Evolutionary conservation across 1,284 basidiomycete genomes (phyloP).

Genomic region (Ustilago sp.): DNA sequence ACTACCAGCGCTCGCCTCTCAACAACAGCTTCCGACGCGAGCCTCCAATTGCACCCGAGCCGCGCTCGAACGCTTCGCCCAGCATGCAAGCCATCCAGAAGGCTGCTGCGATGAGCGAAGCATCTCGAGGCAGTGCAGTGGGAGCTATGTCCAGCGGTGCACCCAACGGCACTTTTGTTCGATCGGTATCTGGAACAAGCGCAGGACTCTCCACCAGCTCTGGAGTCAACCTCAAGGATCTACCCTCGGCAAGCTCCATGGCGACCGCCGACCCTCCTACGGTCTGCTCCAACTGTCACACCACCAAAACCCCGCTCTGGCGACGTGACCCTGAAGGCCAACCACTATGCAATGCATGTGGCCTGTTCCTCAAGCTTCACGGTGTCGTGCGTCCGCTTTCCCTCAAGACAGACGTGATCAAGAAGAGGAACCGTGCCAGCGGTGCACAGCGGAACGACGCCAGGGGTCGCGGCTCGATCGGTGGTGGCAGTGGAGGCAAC

Average conservation of each 20-base stretch:
- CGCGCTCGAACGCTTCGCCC: constrained; percentile 32
- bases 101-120: constrained; percentile 36
- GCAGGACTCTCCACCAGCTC: constrained; percentile 14
- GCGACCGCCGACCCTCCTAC: constrained; percentile 73
- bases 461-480: constrained; percentile 22
- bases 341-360: constrained; percentile 77
- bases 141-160: constrained; percentile 11
- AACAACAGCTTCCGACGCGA: constrained; percentile 27
- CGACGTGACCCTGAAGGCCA: constrained; percentile 93
- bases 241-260: constrained; percentile 51
- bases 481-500: constrained; percentile 16
- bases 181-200: constrained; percentile 23
- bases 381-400: constrained; percentile 92
- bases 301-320: constrained; percentile 95
- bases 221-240: constrained; percentile 43
- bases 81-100: constrained; percentile 50
- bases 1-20: constrained; percentile 57
- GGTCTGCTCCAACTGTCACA: constrained; percentile 92
- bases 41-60: constrained; percentile 33
- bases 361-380: constrained; percentile 82
- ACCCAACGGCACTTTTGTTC: constrained; percentile 14
- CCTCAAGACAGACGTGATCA: constrained; percentile 96
- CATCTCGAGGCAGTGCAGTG: constrained; percentile 27
- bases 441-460: constrained; percentile 40
- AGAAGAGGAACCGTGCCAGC: constrained; percentile 77